A percentile compares a stretch with the other conserved stretches of the same genome.
Evolutionary conservation across 2,329 filamentous ascomycete species (phyloP).

Genomic region (Pochonia chlamydosporia): DNA sequence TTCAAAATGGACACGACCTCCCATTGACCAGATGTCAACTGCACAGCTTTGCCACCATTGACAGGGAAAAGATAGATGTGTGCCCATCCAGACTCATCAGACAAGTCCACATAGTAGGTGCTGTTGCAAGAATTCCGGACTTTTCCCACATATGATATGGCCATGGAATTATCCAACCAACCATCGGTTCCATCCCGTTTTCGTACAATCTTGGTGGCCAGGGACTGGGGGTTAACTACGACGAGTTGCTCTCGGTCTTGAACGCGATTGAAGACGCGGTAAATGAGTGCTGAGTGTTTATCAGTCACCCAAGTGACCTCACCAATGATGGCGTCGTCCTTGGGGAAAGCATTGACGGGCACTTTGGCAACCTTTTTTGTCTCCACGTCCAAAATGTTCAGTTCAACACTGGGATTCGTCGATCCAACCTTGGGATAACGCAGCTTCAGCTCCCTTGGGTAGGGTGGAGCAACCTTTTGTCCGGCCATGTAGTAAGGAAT

Average conservation of each 20-base stretch:
- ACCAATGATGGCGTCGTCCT: slow-evolving; percentile 58
- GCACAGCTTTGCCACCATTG: slow-evolving; percentile 44
- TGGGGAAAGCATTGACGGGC: slow-evolving; percentile 50
- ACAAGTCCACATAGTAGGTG: slow-evolving; percentile 60
- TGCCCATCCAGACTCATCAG: slow-evolving; percentile 62
- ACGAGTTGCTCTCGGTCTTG: slow-evolving; percentile 61
- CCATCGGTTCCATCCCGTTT: slow-evolving; percentile 54
- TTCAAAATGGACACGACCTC: slow-evolving; percentile 56
- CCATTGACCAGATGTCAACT: slow-evolving; percentile 61
- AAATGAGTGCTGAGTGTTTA: slow-evolving; percentile 53
- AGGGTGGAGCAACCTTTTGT: slow-evolving; percentile 49
- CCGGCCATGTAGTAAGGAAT: slow-evolving; percentile 62
- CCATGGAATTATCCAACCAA: slow-evolving; percentile 56
- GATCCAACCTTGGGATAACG: slow-evolving; percentile 65
- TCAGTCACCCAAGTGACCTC: slow-evolving; percentile 64
- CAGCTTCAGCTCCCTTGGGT: slow-evolving; percentile 56
- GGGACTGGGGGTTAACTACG: slow-evolving; percentile 46
- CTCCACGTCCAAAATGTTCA: slow-evolving; percentile 52
- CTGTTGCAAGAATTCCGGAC: slow-evolving; percentile 29
- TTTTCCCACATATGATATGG: slow-evolving; percentile 49
- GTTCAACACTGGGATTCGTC: slow-evolving; percentile 58
- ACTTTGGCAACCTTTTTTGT: slow-evolving; percentile 39
- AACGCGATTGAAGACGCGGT: slow-evolving; percentile 62
- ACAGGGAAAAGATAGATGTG: slow-evolving; percentile 62
- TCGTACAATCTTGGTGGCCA: slow-evolving; percentile 41